Evolutionary conservation across 371 early-diverging fungal species (phyloP), one percentile per base, ranked within the genome.

Genomic region (Mycotypha africana): DNA sequence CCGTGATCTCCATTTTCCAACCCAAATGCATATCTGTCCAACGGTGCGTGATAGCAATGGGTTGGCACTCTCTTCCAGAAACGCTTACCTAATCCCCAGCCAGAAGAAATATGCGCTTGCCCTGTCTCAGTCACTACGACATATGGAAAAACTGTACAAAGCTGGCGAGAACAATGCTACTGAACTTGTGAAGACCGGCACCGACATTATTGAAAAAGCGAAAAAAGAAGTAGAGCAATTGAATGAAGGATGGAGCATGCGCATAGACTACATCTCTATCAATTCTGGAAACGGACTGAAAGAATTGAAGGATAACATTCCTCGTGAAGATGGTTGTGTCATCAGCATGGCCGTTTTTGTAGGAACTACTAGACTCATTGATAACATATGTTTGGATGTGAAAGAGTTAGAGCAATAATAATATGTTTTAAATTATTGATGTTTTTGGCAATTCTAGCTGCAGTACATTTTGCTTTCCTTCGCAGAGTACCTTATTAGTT

Each of bases 361-460:
- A 31, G 95, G 95, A 28, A 79, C 67, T n/a, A 93, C 97, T 7
- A 71, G 98, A 23, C 67, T 98, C 25, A 95, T 98, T 42, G 98
- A 98, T 62, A 98, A 97, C 23, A n/a, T 56, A 7, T 47, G 51
- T 26, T 42, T 51, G 25, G 60, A 56, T 28, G 31, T 48, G n/a
- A n/a, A n/a, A n/a, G n/a, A n/a, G n/a, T n/a, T n/a, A n/a, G n/a
- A n/a, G n/a, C n/a, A n/a, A n/a, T n/a, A n/a, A n/a, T n/a, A n/a
- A n/a, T n/a, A n/a, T n/a, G n/a, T n/a, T n/a, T n/a, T n/a, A n/a
- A n/a, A n/a, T n/a, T n/a, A n/a, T n/a, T n/a, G n/a, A n/a, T n/a
- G n/a, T n/a, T n/a, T n/a, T n/a, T n/a, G n/a, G n/a, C n/a, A n/a
- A n/a, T n/a, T n/a, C n/a, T n/a, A n/a, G n/a, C n/a, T n/a, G n/a